A percentile compares a stretch with the other conserved stretches of the same genome.
Conservation (phyloP, 2,329 filamentous ascomycete species). For the Graphilbum fragrans region DNA sequence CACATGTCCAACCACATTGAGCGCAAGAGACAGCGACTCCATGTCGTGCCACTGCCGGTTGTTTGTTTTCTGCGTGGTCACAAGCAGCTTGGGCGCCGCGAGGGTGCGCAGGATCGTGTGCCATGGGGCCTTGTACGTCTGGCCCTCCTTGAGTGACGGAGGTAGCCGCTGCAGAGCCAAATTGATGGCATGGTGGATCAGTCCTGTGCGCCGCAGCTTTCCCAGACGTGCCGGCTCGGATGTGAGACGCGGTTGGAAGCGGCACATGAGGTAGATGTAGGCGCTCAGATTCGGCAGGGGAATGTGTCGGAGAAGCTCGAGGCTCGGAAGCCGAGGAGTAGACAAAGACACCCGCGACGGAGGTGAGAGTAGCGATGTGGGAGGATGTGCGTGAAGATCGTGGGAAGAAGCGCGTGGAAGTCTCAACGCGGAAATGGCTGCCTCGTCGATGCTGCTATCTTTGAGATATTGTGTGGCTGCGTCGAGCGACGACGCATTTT, state of each 20-base stretch:
- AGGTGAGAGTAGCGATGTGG: slow-evolving; percentile 7
- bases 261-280: slow-evolving; percentile 38
- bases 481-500: slow-evolving; percentile 33
- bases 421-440: slow-evolving; percentile 3
- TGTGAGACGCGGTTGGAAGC: slow-evolving; percentile 20
- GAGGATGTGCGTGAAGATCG: not conserved
- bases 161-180: slow-evolving; percentile 18
- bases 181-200: slow-evolving; percentile 22
- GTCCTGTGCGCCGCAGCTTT: slow-evolving; percentile 9
- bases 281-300: slow-evolving; percentile 30
- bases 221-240: slow-evolving; percentile 9
- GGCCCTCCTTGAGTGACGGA: slow-evolving; percentile 14
- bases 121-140: slow-evolving; percentile 27
- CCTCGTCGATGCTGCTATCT: slow-evolving; percentile 25
- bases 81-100: slow-evolving; percentile 20
- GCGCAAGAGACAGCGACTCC: slow-evolving; percentile 18
- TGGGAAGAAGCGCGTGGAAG: not conserved
- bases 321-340: slow-evolving; percentile 7
- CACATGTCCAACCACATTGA: slow-evolving; percentile 18
- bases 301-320: slow-evolving; percentile 11
- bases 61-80: slow-evolving; percentile 9
- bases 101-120: slow-evolving; percentile 27
- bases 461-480: slow-evolving; percentile 36
- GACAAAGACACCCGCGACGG: slow-evolving; percentile 10
- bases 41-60: slow-evolving; percentile 13